phyloP scores from a whole-genome alignment of 306 rosid genomes.

The Cercis canadensis region DNA sequence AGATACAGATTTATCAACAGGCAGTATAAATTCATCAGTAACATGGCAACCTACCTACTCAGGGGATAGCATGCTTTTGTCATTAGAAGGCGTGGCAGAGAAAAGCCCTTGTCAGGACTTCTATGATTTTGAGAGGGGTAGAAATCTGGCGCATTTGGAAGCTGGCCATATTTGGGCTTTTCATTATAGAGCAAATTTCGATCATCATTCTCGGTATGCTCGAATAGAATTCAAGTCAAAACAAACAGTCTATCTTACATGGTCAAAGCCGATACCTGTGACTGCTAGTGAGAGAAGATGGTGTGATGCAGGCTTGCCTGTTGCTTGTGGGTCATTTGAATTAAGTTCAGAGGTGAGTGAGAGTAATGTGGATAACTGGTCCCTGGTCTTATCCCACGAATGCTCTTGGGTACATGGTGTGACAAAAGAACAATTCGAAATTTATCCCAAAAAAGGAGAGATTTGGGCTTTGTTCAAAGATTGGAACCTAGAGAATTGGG shows the following conservation, averaged over 20 bases:
- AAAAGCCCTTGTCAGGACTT: slow-evolving; percentile 19
- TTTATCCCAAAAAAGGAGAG: slow-evolving; percentile 38
- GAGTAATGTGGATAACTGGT: neutral
- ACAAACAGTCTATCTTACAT: slow-evolving; percentile 11
- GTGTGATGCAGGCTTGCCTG: slow-evolving; percentile 40
- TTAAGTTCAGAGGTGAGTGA: neutral
- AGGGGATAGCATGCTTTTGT: neutral
- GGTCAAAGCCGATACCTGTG: slow-evolving; percentile 35
- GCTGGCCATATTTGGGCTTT: slow-evolving; percentile 36
- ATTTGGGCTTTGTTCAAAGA: slow-evolving; percentile 35
- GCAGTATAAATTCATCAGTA: neutral
- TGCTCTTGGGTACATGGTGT: slow-evolving; percentile 25
- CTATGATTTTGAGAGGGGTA: slow-evolving; percentile 18
- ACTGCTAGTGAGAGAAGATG: slow-evolving; percentile 21
- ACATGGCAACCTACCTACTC: neutral
- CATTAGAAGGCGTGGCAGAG: neutral
- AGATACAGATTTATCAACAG: neutral
- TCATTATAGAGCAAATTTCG: slow-evolving; percentile 5
- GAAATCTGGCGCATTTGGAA: slow-evolving; percentile 3
- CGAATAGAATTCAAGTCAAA: slow-evolving; percentile 11
- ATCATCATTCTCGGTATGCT: slow-evolving; percentile 7
- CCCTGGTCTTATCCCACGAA: slow-evolving; percentile 16
- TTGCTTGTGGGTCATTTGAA: slow-evolving; percentile 34
- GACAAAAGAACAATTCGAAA: slow-evolving; percentile 32
- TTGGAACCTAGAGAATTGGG: slow-evolving; percentile 32